phyloP scores from a whole-genome alignment of 1,284 basidiomycete species.

The Exobasidium cylindrosporum region DNA sequence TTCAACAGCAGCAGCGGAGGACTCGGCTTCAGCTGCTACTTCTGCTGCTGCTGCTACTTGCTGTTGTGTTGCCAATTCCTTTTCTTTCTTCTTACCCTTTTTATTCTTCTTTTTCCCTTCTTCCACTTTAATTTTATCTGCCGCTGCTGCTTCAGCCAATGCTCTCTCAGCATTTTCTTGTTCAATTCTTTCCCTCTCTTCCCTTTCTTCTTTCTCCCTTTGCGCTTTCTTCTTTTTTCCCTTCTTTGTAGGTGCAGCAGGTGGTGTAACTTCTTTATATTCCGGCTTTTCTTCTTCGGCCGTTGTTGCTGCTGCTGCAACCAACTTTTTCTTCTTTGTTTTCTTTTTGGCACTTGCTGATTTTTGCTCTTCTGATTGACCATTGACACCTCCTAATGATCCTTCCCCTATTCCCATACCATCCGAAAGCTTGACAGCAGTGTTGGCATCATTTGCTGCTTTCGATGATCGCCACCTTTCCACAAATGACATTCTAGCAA shows the following conservation, averaged over 20 bases:
- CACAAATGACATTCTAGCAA: slow-evolving; percentile 38
- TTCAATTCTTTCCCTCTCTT: slow-evolving; percentile 43
- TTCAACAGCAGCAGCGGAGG: background rate
- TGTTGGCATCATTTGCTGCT: slow-evolving; percentile 26
- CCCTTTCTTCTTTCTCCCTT: slow-evolving; percentile 29
- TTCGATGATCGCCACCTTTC: slow-evolving; percentile 38
- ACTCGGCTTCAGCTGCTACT: slow-evolving; percentile 1
- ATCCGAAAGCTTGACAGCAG: slow-evolving; percentile 26
- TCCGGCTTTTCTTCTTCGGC: slow-evolving; percentile 9
- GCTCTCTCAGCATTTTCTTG: slow-evolving; percentile 30
- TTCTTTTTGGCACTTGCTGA: background rate
- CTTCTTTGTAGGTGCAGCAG: slow-evolving; percentile 25
- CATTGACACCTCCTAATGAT: background rate
- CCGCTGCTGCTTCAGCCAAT: slow-evolving; percentile 15
- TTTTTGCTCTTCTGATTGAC: background rate
- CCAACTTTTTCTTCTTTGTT: slow-evolving; percentile 12
- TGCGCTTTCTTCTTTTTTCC: slow-evolving; percentile 37
- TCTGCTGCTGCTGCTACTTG: slow-evolving; percentile 19
- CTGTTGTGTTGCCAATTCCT: slow-evolving; percentile 22
- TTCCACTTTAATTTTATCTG: slow-evolving; percentile 16
- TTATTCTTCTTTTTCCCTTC: slow-evolving; percentile 33
- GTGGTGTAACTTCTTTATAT: background rate
- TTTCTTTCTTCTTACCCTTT: slow-evolving; percentile 26
- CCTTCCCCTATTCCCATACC: slow-evolving; percentile 10
- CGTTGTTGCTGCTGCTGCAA: too few relatives aligned